Evolutionary conservation across 176 grass and related monocot genomes (phyloP), one percentile per base, ranked within the genome.

Genomic region (Tillandsia fasciculata): DNA sequence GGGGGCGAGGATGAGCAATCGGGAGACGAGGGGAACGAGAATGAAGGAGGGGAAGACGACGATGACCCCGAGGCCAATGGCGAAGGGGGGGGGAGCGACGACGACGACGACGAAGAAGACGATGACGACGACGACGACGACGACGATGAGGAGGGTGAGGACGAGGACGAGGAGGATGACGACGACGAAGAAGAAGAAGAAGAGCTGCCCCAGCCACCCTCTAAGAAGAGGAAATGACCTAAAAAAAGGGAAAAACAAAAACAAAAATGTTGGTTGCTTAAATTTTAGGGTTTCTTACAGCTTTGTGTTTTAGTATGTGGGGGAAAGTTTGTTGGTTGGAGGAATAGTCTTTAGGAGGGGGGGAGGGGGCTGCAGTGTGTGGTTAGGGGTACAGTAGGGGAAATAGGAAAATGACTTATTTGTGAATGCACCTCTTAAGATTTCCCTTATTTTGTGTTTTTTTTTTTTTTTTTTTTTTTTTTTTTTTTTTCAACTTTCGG

Each of bases 171-270:
- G 0, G 83, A 81, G 10, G 78, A 83, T 0, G 83, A 81, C 1
- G 82, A 84, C 0, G 83, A 81, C 1, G 78, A 85, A 0, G 77
- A 85, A 0, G 77, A 85, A 0, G 83, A 85, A 0, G 67, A 67
- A 10, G 65, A 67, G 13, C 65, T 85, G 15, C 78, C 78, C 24
- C 78, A 85, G 24, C 83, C 83, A 22, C 83, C 83, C 53, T 59
- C 83, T 61, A 85, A 85, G 63, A 85, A 81, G 78, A 77, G 73
- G 68, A 85, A 85, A 67, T 85, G 68, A 85, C 64, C 52, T 6
- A 73, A 28, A 67, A 66, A 65, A 17, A 17, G 3, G 33, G 4
- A 5, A 42, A 42, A 6, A 24, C 24, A 24, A 24, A 24, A 24
- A 24, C 24, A 24, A 6, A 28, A 64, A 11, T 42, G 33, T 42